Evolutionary conservation across 2,329 filamentous ascomycete genomes (phyloP).

Genomic region (Sporothrix globosa): DNA sequence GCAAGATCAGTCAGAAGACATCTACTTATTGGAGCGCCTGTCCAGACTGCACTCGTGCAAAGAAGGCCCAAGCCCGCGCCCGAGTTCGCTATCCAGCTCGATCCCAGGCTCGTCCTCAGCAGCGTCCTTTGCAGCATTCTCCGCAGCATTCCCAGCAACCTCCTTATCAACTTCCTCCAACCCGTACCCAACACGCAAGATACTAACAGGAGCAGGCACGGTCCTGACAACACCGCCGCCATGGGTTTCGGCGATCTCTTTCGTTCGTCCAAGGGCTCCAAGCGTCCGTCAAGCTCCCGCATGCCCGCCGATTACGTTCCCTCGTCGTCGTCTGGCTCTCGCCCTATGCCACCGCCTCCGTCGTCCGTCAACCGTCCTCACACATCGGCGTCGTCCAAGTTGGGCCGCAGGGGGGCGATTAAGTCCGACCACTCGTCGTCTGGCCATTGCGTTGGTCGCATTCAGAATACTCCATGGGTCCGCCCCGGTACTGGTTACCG

Average conservation of each 20-base stretch:
- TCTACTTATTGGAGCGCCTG: conserved; percentile 9
- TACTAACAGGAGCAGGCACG: conserved; percentile 4
- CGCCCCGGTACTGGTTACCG: background rate
- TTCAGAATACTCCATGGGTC: background rate
- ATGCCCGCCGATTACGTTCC: background rate
- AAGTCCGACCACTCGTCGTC: background rate
- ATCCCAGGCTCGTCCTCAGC: background rate
- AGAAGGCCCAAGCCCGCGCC: background rate
- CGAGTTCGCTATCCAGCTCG: background rate
- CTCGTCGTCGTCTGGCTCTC: background rate
- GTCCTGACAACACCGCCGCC: background rate
- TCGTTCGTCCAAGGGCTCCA: background rate
- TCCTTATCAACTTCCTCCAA: background rate
- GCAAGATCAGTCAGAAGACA: conserved; percentile 10
- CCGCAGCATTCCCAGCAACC: background rate
- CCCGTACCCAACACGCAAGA: conserved; percentile 1
- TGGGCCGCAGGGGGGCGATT: background rate
- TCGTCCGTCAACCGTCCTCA: background rate
- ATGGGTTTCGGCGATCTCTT: conserved; percentile 10
- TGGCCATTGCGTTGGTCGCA: background rate
- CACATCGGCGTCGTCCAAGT: background rate
- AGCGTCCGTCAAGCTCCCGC: conserved; percentile 2
- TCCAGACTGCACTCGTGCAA: background rate
- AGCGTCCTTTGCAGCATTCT: background rate
- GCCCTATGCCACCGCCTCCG: background rate